A percentile compares a stretch with the other conserved stretches of the same genome.
Evolutionary conservation across 2,329 filamentous ascomycete species (phyloP).

Genomic region (Paecilomyces sp.): DNA sequence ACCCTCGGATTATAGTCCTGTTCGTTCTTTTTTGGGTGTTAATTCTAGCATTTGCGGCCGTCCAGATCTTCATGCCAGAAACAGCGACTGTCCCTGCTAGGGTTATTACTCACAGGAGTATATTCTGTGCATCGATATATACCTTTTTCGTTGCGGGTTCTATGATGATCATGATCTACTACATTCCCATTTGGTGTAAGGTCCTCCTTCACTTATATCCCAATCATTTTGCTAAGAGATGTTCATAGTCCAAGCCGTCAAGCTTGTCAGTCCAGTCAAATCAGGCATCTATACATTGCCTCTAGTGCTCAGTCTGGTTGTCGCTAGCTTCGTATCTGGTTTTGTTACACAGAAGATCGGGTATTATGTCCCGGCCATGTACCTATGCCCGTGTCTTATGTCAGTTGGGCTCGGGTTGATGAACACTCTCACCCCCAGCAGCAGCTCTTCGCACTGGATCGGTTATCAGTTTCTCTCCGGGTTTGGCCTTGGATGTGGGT

Average conservation of each 20-base stretch:
- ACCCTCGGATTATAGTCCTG: conserved; percentile 16
- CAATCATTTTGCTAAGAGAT: neutral
- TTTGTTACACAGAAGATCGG: neutral
- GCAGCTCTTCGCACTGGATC: conserved; percentile 17
- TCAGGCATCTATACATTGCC: neutral
- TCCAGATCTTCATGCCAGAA: conserved; percentile 22
- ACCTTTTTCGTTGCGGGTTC: conserved; percentile 15
- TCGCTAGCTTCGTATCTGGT: neutral
- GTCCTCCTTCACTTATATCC: neutral
- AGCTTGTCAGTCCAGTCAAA: conserved; percentile 1
- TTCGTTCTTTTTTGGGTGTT: conserved; percentile 29
- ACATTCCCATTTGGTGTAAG: neutral
- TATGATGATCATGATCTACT: neutral
- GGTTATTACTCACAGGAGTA: conserved; percentile 48
- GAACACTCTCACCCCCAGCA: conserved; percentile 9
- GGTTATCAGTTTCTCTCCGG: conserved; percentile 25
- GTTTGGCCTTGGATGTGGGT: conserved; percentile 19
- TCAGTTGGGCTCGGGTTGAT: conserved; percentile 4
- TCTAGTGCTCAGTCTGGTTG: neutral
- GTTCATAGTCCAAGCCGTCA: conserved; percentile 4
- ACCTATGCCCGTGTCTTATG: neutral
- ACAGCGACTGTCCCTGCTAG: conserved; percentile 40
- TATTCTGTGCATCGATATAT: conserved; percentile 41
- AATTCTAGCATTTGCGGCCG: conserved; percentile 24
- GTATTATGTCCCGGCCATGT: conserved; percentile 6